These are phyloP conservation scores for Thermomyces lanuginosus DNA, from an alignment of 2,329 filamentous ascomycete species.

Conservation along the genomic window DNA sequence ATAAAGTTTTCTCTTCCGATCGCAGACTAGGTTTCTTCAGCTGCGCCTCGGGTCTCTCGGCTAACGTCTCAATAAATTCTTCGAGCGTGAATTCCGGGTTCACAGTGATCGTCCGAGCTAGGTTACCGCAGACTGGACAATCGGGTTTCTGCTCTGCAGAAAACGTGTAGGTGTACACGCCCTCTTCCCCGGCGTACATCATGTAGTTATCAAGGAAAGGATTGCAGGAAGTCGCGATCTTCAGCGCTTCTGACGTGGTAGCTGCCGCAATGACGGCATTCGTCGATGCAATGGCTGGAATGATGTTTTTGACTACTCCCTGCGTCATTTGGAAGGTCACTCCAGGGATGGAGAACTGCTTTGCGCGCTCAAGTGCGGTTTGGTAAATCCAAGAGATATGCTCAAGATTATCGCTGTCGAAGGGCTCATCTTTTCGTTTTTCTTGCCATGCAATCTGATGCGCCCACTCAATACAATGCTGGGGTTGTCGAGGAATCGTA, in stretches of 20 bases:
- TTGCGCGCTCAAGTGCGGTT: conserved; percentile 62
- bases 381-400: conserved; percentile 96
- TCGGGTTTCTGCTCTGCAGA: conserved; percentile 86
- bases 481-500: conserved; percentile 87
- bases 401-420: conserved; percentile 92
- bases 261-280: conserved; percentile 92
- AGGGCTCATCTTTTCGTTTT: conserved; percentile 61
- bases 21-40: conserved; percentile 85
- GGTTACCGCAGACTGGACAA: conserved; percentile 81
- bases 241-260: conserved; percentile 94
- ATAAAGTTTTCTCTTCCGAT: conserved; percentile 66
- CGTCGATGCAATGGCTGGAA: conserved; percentile 91
- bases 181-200: conserved; percentile 96
- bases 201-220: conserved; percentile 87
- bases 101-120: conserved; percentile 58
- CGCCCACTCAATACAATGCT: conserved; percentile 98
- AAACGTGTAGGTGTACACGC: conserved; percentile 95
- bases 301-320: conserved; percentile 98
- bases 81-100: conserved; percentile 57
- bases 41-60: conserved; percentile 71
- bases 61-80: conserved; percentile 72
- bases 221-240: conserved; percentile 70
- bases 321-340: conserved; percentile 94
- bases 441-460: conserved; percentile 95
- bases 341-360: conserved; percentile 78